Base-by-base conservation (phyloP, 2,329 filamentous ascomycete species). In the Mycosphaerella arachidis region DNA sequence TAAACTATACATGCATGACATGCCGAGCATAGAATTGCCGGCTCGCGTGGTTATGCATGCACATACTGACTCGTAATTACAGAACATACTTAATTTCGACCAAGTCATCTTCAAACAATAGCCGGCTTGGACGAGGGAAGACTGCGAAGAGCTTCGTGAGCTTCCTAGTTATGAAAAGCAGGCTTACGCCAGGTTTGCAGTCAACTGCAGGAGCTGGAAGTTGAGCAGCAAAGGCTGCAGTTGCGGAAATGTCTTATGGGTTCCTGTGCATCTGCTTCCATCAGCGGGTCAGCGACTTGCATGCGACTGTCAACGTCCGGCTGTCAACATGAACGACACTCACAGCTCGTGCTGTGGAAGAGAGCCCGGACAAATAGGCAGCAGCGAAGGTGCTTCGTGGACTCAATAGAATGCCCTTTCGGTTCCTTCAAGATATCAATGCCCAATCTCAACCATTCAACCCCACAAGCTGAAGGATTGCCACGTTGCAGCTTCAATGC, bases 11-110 rank as follows among this genome's bases (percentile, higher is more conserved):
- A 24, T 24, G 24, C 24, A 35, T 35, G 31, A 35, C 31, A 5
- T 1, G 31, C 31, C 31, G 31, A 35, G 31, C 31, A 35, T 35
- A 35, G 12, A 35, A 35, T 2, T 35, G 31, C 31, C 31, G 24
- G 31, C 31, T 35, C 31, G 31, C 31, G 12, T 35, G 31, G 31
- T 12, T 35, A 35, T 35, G 31, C 31, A 35, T 35, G 12, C 31
- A 8, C 30, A 20, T 20, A 35, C 45, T 52, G 57, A 53, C 56
- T 59, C 43, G 24, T 40, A 3, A n/a, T 6, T 12, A 10, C 46
- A 62, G 60, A 62, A 62, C 18, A 59, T 62, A 13, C 16, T 62
- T 9, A 59, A 56, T 20, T 60, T 60, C 40, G 58, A 60, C 33
- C 53, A 60, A 51, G 46, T 48, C 6, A 60, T 60, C n/a, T n/a